These are phyloP conservation scores for Kewa caespitosa DNA, from an alignment of 179 eudicot genomes.

Conservation along the genomic window DNA sequence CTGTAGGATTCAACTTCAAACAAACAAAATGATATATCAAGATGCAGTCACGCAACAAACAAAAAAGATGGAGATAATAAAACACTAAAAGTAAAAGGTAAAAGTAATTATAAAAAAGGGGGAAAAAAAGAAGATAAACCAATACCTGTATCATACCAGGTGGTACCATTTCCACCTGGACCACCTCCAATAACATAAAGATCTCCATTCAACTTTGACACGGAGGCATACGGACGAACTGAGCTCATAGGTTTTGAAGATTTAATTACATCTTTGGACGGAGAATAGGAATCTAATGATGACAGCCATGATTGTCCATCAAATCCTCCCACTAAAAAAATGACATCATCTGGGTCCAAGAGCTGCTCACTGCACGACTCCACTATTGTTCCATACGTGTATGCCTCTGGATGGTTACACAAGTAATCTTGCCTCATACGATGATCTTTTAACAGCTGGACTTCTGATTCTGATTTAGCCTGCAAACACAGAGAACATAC, in stretches of 20 bases:
- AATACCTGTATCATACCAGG: conserved; percentile 75
- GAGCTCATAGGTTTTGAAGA: conserved; percentile 58
- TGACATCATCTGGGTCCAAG: conserved; percentile 38
- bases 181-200: conserved; percentile 77
- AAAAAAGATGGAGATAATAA: conserved; percentile 6
- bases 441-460: conserved; percentile 38
- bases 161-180: conserved; percentile 57
- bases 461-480: conserved; percentile 47
- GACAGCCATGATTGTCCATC: conserved; percentile 68
- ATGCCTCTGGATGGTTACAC: conserved; percentile 27
- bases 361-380: conserved; percentile 36
- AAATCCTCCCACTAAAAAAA: conserved; percentile 66
- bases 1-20: conserved; percentile 76
- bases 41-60: background rate
- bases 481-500: conserved; percentile 27
- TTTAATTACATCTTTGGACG: conserved; percentile 49
- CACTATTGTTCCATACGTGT: conserved; percentile 8
- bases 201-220: conserved; percentile 53
- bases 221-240: conserved; percentile 55
- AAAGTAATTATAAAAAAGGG: too few relatives aligned
- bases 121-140: too few relatives aligned
- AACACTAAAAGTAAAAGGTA: too few relatives aligned
- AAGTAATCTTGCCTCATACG: conserved; percentile 36
- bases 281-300: conserved; percentile 58
- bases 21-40: conserved; percentile 23